Evolutionary conservation across 768 basidiomycete genomes (phyloP), one percentile per base, ranked within the genome.

Genomic region (Suillus variegatus): DNA sequence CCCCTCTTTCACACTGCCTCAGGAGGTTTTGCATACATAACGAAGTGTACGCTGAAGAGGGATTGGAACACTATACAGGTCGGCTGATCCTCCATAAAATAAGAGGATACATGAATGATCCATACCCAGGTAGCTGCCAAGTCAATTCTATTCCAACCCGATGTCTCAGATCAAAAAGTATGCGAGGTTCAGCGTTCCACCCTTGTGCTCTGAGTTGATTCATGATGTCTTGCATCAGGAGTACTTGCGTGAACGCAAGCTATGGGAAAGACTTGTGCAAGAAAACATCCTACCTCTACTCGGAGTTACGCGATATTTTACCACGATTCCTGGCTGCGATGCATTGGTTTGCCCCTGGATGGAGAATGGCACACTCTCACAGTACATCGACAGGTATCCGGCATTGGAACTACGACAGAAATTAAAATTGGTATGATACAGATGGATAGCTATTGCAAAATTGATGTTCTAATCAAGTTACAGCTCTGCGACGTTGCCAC

Each of bases 321-420:
- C 74, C 40, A 68, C 66, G 2, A 62, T 71, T 44, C 58, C 63
- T 14, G 73, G 76, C 43, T 41, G 22, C 2, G 2, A 25, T 41
- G 57, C 22, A 25, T 70, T 74, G 67, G 72, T 79, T 56, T 78
- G 73, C 65, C 78, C 78, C 6, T 78, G 78, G 77, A 66, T 72
- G 55, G 20, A 25, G 35, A 71, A 75, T 25, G 75, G 75, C n/a
- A 73, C 71, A 43, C 62, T 78, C 10, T 56, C 64, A 14, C 7
- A 6, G 10, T 76, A 77, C 43, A 51, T 79, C 32, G 10, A 28
- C 6, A 8, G 28, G 28, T 10, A 41, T 41, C 40, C 57, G 3
- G 20, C 6, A 12, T 13, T 58, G 40, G 57, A 6, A 40, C 40
- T 41, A 18, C 57, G 3, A 58, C 57, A 41, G 25, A 58, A 12